These are phyloP conservation scores for Colletotrichum kahawae DNA, from an alignment of 2,329 filamentous ascomycete genomes.

Conservation along the genomic window DNA sequence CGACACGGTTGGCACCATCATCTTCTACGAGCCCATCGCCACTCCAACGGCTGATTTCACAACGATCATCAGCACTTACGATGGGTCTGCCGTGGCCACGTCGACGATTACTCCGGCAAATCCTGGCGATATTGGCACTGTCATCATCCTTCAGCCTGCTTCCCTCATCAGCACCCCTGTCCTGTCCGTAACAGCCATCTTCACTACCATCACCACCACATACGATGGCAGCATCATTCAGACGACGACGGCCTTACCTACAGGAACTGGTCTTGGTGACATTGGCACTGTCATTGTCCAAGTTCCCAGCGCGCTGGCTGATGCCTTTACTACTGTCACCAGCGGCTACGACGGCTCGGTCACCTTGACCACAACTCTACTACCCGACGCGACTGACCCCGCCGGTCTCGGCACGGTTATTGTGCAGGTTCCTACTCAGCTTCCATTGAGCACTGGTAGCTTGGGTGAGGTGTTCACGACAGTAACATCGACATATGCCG, in stretches of 20 bases:
- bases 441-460: not conserved
- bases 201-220: not conserved
- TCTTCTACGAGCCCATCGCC: not conserved
- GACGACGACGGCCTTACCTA: not conserved
- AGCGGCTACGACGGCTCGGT: not conserved
- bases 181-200: not conserved
- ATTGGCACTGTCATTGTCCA: not conserved
- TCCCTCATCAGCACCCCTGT: not conserved
- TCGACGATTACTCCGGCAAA: not conserved
- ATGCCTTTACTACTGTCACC: not conserved
- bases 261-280: not conserved
- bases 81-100: not conserved
- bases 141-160: not conserved
- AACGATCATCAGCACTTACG: not conserved
- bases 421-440: not conserved
- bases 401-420: not conserved
- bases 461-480: not conserved
- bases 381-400: not conserved
- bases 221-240: not conserved
- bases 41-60: not conserved
- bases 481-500: not conserved
- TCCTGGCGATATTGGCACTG: not conserved
- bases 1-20: not conserved
- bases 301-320: not conserved
- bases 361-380: not conserved